Evolutionary conservation across 345 rosid species (phyloP).

Genomic region (Lagerstroemia speciosa): DNA sequence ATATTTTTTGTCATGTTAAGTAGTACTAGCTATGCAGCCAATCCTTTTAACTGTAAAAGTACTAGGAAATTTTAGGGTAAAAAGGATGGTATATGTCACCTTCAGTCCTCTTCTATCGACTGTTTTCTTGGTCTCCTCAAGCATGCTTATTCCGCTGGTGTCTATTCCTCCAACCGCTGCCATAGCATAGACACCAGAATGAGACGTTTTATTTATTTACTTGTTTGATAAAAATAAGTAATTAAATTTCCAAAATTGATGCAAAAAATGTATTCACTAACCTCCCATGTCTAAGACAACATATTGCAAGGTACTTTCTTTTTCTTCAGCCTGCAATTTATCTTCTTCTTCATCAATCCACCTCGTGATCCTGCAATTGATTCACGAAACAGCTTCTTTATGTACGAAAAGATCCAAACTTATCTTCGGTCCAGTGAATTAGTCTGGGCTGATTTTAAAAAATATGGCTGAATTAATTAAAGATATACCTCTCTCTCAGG

Average conservation of each 20-base stretch:
- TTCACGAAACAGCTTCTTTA: too few species aligned
- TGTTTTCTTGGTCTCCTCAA: constrained; percentile 61
- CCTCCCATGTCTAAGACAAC: constrained; percentile 68
- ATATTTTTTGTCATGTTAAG: too few species aligned
- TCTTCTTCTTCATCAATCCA: constrained; percentile 87
- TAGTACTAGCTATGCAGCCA: too few species aligned
- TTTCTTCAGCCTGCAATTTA: constrained; percentile 33
- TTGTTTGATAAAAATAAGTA: not conserved
- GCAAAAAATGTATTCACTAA: constrained; percentile 10
- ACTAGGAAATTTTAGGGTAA: not conserved
- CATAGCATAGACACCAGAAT: not conserved
- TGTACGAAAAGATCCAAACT: too few species aligned
- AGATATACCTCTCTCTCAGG: constrained; percentile 66
- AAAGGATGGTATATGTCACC: constrained; percentile 22
- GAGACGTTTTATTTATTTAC: not conserved
- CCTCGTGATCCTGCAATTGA: constrained; percentile 25
- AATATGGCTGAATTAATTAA: too few species aligned
- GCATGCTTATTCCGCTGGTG: constrained; percentile 94
- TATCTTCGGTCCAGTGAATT: too few species aligned
- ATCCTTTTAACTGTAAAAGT: too few species aligned
- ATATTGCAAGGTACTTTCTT: constrained; percentile 46
- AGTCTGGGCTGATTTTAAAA: too few species aligned
- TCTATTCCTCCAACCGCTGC: constrained; percentile 86
- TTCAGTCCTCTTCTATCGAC: constrained; percentile 51
- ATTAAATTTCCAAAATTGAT: not conserved